Conservation (phyloP, 352 stramenopile species). For the Pythium aquatile region DNA sequence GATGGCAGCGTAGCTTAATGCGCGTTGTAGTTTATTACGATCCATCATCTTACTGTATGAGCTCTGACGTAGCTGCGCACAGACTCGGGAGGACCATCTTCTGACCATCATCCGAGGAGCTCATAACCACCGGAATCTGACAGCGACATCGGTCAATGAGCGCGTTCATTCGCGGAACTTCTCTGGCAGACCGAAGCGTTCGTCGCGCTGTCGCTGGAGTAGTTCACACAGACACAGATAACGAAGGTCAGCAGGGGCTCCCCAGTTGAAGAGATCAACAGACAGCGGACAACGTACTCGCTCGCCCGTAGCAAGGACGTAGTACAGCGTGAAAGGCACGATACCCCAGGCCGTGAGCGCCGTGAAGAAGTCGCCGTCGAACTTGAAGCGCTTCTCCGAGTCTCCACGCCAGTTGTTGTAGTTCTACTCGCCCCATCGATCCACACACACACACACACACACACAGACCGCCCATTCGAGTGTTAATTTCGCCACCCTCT, state of each 20-base stretch:
- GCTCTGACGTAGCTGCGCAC: neutral
- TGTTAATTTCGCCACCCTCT: too few species aligned
- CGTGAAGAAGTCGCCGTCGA: constrained; percentile 66
- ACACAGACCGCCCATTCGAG: neutral
- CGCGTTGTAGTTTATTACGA: constrained; percentile 7
- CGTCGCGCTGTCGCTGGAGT: constrained; percentile 41
- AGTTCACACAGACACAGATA: neutral
- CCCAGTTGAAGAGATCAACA: neutral
- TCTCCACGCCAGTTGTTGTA: constrained; percentile 87
- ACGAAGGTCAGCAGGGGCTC: neutral
- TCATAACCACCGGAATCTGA: neutral
- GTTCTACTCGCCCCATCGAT: constrained; percentile 36
- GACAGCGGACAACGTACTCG: constrained; percentile 46
- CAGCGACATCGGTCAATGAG: neutral
- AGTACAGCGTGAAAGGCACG: constrained; percentile 63
- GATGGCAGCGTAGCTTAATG: neutral
- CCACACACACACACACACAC: neutral
- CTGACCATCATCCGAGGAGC: neutral
- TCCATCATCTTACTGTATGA: neutral
- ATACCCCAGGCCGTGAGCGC: constrained; percentile 50
- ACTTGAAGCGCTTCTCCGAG: constrained; percentile 82
- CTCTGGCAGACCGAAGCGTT: constrained; percentile 44
- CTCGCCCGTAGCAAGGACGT: constrained; percentile 50
- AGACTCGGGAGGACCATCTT: neutral
- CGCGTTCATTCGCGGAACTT: constrained; percentile 54